Conservation (phyloP, 2,329 filamentous ascomycete genomes). For the Amylocarpus encephaloides region DNA sequence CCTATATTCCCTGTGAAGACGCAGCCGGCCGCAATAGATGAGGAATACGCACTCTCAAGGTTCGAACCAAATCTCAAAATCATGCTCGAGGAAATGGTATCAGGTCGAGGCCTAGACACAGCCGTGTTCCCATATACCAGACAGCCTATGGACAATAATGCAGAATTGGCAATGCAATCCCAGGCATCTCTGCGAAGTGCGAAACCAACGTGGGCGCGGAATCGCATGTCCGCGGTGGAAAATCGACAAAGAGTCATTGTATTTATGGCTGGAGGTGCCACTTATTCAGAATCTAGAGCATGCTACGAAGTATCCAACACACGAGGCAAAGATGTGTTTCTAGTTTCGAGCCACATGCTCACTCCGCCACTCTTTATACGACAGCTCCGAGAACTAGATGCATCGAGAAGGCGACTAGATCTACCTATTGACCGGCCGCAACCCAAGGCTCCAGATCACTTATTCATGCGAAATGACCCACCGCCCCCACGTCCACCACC, state of each 20-base stretch:
- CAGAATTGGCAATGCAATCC: slow-evolving; percentile 47
- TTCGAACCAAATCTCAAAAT: slow-evolving; percentile 76
- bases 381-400: slow-evolving; percentile 73
- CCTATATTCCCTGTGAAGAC: slow-evolving; percentile 68
- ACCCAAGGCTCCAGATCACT: slow-evolving; percentile 74
- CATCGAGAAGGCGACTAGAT: slow-evolving; percentile 67
- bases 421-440: slow-evolving; percentile 76
- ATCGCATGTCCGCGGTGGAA: slow-evolving; percentile 66
- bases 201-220: slow-evolving; percentile 92
- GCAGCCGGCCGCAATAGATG: slow-evolving; percentile 48
- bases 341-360: slow-evolving; percentile 88
- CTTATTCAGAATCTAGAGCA: slow-evolving; percentile 79
- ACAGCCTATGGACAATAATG: slow-evolving; percentile 57
- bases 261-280: slow-evolving; percentile 92
- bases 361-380: slow-evolving; percentile 76
- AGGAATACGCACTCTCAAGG: slow-evolving; percentile 81
- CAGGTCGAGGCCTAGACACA: slow-evolving; percentile 61
- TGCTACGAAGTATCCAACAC: slow-evolving; percentile 81
- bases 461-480: slow-evolving; percentile 68
- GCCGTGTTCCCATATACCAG: slow-evolving; percentile 66
- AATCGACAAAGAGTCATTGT: slow-evolving; percentile 87
- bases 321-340: slow-evolving; percentile 74
- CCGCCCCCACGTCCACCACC: slow-evolving; percentile 40
- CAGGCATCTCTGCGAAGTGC: slow-evolving; percentile 79
- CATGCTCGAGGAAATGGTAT: slow-evolving; percentile 67